phyloP scores from a whole-genome alignment of 148 eudicot genomes.

The Hydrangea macrophylla region DNA sequence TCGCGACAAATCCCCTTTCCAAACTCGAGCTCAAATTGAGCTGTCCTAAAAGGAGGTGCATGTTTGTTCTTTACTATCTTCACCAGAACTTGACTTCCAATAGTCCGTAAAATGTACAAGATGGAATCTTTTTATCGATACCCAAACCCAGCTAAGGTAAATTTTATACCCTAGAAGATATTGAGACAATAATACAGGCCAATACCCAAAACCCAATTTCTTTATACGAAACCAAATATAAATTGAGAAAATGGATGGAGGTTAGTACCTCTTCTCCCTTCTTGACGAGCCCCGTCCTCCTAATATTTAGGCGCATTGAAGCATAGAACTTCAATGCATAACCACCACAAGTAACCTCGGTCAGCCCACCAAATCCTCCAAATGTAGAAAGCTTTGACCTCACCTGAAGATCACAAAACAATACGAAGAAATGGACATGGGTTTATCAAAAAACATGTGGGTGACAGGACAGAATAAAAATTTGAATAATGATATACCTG shows the following conservation, averaged over 20 bases:
- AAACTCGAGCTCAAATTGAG: slow-evolving; percentile 87
- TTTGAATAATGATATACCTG: slow-evolving; percentile 48
- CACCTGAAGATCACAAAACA: slow-evolving; percentile 45
- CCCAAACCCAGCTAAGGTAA: neutral
- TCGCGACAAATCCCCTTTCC: slow-evolving; percentile 80
- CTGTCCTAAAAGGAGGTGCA: slow-evolving; percentile 84
- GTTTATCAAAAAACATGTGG: too few relatives aligned
- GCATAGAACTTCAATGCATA: slow-evolving; percentile 98
- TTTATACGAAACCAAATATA: too few relatives aligned
- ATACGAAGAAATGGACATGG: too few relatives aligned
- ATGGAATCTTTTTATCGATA: neutral
- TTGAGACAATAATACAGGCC: too few relatives aligned
- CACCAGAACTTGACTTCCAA: slow-evolving; percentile 77
- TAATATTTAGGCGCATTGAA: slow-evolving; percentile 81
- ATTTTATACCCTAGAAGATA: neutral
- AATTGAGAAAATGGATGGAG: slow-evolving; percentile 5
- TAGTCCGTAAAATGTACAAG: slow-evolving; percentile 38
- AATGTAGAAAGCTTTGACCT: slow-evolving; percentile 75
- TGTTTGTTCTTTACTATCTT: slow-evolving; percentile 94
- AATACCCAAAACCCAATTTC: too few relatives aligned
- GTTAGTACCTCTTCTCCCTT: slow-evolving; percentile 87
- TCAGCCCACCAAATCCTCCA: slow-evolving; percentile 81
- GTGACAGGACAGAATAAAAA: neutral
- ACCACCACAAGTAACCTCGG: slow-evolving; percentile 97
- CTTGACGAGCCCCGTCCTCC: slow-evolving; percentile 74